Evolutionary conservation across 106 monocot species (phyloP), one percentile per base, ranked within the genome.

Genomic region (Dendrobium catenatum): DNA sequence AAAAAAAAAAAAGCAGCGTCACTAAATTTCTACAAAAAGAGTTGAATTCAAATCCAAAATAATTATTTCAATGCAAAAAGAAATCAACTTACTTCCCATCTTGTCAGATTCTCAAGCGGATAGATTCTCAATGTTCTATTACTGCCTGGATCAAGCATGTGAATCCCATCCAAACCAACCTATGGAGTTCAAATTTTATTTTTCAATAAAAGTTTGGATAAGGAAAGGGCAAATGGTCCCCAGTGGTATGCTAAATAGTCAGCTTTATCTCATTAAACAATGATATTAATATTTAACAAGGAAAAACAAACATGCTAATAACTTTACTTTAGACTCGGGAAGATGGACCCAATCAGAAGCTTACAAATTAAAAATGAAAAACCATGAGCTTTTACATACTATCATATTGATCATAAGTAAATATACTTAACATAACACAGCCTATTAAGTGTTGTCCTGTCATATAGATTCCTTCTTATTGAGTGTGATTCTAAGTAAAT

Each of bases 131-230:
- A 80, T 72, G 84, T 97, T 68, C 94, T 86, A 68, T 73, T 87
- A 74, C 85, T 92, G 85, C 84, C 91, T 40, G 96, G 94, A 79
- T 97, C 96, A 73, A 94, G 92, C 92, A 97, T 94, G 70, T 94
- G 92, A 86, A 97, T 92, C 40, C 96, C 96, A 94, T 97, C 94
- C 83, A 97, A 89, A 42, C 96, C 96, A 94, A 97, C 87, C 96
- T 97, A 82, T 46, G 55, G 56, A 16, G 51, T 51, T 51, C 51
- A 51, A 51, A 51, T 16, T 1, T 13, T 51, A 13, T 13, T 13
- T 11, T 51, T 51, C 51, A 51, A 51, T 51, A 13, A 51, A 13
- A 51, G 13, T 51, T 13, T 51, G 2, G 10, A 51, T 16, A 13
- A 15, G 51, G 51, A 16, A 51, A 51, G 3, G 51, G 51, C 0